Evolutionary conservation across 257 asterid genomes (phyloP), one percentile per base, ranked within the genome.

Genomic region (Nicotiana undulata): DNA sequence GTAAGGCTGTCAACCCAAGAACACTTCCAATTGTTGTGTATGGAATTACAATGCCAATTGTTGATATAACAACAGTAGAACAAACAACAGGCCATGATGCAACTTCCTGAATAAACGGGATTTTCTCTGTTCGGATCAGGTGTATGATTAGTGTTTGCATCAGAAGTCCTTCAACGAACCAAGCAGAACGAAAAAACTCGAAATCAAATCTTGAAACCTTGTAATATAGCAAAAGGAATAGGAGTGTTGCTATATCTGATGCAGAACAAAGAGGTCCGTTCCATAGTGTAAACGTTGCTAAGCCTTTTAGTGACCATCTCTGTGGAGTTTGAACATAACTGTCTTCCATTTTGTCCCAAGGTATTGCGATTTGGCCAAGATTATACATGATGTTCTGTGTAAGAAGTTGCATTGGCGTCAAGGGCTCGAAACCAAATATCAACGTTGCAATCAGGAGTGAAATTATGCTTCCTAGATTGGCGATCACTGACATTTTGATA

Each of bases 331-430:
- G 77, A 8, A 82, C 75, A 37, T 65, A 82, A 31, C 32, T 12
- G 9, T 78, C 79, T n/a, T 78, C 82, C 82, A 82, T 82, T 49
- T 68, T 82, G 85, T 82, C 82, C 85, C 85, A 82, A 51, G 82
- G 82, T 18, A 82, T 82, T 15, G 70, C 76, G 17, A 78, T 77
- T 56, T 82, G 85, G 5, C 85, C 80, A 60, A 82, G 22, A 29
- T 66, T 78, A 20, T 82, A 82, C 70, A 78, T 15, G 64, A 82
- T 66, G 59, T 77, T 82, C 18, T 82, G 85, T 7, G 72, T 49
- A 5, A 82, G 82, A 10, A 82, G 80, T 49, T 82, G 85, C 75
- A 31, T 77, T 67, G 85, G 85, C 8, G 74, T 82, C 40, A 78
- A 28, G 60, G 85, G 82, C 51, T 82, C 82, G 10, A 24, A 67